Base-by-base conservation (phyloP, 2,329 filamentous ascomycete genomes). In the Scytalidium sp. region DNA sequence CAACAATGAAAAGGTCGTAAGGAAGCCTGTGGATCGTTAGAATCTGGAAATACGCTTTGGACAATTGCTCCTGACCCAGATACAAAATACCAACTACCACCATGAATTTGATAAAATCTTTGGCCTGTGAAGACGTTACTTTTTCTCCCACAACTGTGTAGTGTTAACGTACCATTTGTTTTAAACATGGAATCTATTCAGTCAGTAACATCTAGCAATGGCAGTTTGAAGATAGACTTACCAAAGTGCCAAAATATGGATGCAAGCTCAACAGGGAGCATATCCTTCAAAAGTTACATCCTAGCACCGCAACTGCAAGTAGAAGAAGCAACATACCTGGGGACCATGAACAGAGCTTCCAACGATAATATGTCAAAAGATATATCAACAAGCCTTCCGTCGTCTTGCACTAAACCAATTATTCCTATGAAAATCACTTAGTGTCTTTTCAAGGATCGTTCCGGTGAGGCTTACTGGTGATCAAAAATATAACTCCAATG, bases 281-380 rank as follows among this genome's bases (percentile, higher is more conserved):
- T 58, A 96, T 87, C 52, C 89, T 85, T 15, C 13, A 39, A 21
- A 17, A 41, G n/a, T n/a, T n/a, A n/a, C 27, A 22, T 47, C 19
- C 55, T 45, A 60, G 52, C 42, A 9, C 41, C 20, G 45, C 7
- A 21, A 22, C 20, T 10, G 3, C 10, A 13, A 2, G 41, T 11
- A 36, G 10, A 21, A 22, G 43, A 29, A 20, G 49, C 7, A 32
- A 48, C 66, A 58, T 60, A 76, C 73, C 83, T 75, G 40, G 92
- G 92, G 19, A 96, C 87, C 68, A 97, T 85, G 66, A 97, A 93
- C 9, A 97, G 76, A 1, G 90, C 92, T 67, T 96, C 90, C 13
- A 97, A 75, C 0, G 90, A 87, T 19, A 97, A 74, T n/a, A 97
- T 85, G 62, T 97, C 90, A 65, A 96, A 97, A 1, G 90, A 85